Evolutionary conservation across 768 basidiomycete species (phyloP).

Genomic region (Boletales sp.): DNA sequence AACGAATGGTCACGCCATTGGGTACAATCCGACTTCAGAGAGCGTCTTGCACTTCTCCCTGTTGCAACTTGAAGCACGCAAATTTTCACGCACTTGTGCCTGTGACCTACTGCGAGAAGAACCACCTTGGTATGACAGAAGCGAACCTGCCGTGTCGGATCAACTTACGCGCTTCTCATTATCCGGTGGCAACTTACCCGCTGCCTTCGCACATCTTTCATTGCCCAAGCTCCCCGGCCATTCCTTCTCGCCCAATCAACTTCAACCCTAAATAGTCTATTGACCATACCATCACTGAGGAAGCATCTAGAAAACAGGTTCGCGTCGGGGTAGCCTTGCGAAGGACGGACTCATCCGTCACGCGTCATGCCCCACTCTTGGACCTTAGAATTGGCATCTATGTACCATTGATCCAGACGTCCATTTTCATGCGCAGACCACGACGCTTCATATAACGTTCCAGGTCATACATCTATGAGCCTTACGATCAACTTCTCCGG

Average conservation of each 20-base stretch:
- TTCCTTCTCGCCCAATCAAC: not conserved
- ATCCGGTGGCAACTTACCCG: constrained; percentile 14
- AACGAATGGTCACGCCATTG: not conserved
- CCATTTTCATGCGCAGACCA: not conserved
- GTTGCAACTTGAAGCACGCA: no score
- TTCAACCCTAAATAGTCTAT: not conserved
- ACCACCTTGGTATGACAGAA: constrained; percentile 10
- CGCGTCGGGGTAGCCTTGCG: no score
- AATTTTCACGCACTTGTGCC: not conserved
- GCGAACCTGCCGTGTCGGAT: not conserved
- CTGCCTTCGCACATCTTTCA: constrained; percentile 10
- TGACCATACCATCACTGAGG: constrained; percentile 1
- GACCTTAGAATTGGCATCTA: no score
- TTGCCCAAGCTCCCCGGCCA: constrained; percentile 13
- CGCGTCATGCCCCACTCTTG: not conserved
- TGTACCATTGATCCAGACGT: not conserved
- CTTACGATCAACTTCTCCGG: no score
- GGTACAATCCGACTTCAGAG: not conserved
- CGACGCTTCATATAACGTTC: not conserved
- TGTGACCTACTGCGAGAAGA: constrained; percentile 1
- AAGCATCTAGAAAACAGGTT: not conserved
- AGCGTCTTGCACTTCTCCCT: no score
- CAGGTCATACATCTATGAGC: no score
- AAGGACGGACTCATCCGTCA: not conserved
- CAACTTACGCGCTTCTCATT: constrained; percentile 2